Base-by-base conservation (phyloP, 306 rosid genomes). In the Mucuna pruriens region DNA sequence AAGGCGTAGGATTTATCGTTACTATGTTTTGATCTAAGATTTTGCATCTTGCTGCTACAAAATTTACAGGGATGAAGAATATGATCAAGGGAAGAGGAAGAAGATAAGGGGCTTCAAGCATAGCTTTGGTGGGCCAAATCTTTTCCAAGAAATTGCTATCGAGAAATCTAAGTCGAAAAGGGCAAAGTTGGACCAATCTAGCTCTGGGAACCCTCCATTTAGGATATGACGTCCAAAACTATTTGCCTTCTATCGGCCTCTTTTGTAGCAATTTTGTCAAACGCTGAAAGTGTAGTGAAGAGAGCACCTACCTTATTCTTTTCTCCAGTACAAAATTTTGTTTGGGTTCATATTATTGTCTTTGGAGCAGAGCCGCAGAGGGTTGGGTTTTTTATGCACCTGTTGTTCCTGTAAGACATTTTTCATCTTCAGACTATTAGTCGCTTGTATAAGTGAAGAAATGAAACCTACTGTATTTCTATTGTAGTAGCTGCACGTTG, bases 21-120 rank as follows among this genome's bases (percentile, higher is more conserved):
- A 36, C 58, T 12, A 16, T 23, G 20, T 74, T 73, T 62, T 61
- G 51, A 40, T 78, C 13, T 36, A 31, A 19, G 60, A 40, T 36
- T 62, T 17, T 38, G 33, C 25, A 46, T 58, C 36, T 64, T 58
- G 48, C 39, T 46, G 23, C 48, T 39, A 51, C n/a, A 7, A 29
- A 20, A 29, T 85, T 55, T 77, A n/a, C 80, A 95, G 99, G 98
- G 99, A 95, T 65, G 97, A 95, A 83, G 98, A 93, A 79, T 90
- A 88, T 39, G 99, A 95, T 33, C 83, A 63, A 74, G 99, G 99
- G 55, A 95, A 88, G 87, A 91, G 93, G 80, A 95, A 89, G 91
- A 95, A 91, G 89, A 17, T 95, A 13, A 88, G 87, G 81, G 72
- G 39, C n/a, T 65, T 74, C 34, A 90, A 90, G 82, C 83, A 63